Conservation (phyloP, 2,329 filamentous ascomycete genomes). For the Nothomitra cinnamomea region DNA sequence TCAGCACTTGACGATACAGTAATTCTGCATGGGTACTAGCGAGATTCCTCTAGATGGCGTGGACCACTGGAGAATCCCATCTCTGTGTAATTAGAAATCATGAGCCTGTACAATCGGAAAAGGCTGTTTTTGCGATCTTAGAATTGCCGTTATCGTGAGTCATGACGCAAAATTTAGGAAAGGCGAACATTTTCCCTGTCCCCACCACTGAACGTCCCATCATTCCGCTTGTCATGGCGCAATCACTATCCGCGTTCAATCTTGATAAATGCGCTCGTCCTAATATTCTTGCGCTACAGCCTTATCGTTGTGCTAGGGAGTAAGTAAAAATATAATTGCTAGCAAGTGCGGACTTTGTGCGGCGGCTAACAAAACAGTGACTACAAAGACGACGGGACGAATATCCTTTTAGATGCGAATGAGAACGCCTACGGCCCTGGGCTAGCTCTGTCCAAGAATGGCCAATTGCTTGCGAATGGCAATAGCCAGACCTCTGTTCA, state of each 20-base stretch:
- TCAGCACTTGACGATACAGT: no score
- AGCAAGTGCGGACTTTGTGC: not conserved
- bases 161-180: not conserved
- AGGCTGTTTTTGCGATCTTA: no score
- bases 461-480: conserved; percentile 21
- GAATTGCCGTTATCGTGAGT: not conserved
- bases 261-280: conserved; percentile 32
- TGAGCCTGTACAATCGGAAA: no score
- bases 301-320: conserved; percentile 37
- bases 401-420: conserved; percentile 91
- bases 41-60: no score
- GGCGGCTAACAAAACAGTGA: conserved; percentile 40
- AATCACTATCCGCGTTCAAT: conserved; percentile 23
- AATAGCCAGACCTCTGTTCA: conserved; percentile 18
- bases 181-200: not conserved
- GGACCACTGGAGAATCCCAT: no score
- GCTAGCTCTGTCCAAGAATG: conserved; percentile 34
- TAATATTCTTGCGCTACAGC: conserved; percentile 34
- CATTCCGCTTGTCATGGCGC: not conserved
- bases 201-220: not conserved
- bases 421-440: conserved; percentile 92
- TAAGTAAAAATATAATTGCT: conserved; percentile 18
- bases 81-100: no score
- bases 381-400: conserved; percentile 96
- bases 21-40: no score